phyloP scores from a whole-genome alignment of 1,139 yeast species.

The Taphrina wiesneri region DNA sequence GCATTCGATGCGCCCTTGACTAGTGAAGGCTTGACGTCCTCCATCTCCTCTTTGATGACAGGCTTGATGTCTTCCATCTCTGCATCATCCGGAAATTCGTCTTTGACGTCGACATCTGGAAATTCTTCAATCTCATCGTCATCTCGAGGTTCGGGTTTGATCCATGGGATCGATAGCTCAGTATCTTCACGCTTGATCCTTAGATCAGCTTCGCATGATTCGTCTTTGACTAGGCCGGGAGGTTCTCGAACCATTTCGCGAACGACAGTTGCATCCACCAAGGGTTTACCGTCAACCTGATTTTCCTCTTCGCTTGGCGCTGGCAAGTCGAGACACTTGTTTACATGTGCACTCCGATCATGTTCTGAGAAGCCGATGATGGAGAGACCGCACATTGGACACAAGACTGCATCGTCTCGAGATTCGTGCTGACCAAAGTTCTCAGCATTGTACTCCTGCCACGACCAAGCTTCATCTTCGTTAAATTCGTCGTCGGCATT shows the following conservation, averaged over 20 bases:
- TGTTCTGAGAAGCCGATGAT: conserved; percentile 23
- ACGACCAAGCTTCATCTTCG: conserved; percentile 31
- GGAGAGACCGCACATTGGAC: conserved; percentile 25
- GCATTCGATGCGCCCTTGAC: conserved; percentile 19
- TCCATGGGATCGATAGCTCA: background rate
- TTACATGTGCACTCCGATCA: conserved; percentile 34
- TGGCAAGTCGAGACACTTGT: conserved; percentile 29
- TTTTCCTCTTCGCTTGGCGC: conserved; percentile 20
- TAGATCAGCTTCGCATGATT: conserved; percentile 2
- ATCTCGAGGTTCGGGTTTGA: conserved; percentile 10
- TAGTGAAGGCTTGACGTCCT: conserved; percentile 11
- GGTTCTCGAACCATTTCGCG: conserved; percentile 3
- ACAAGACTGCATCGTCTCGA: conserved; percentile 18
- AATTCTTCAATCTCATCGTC: background rate
- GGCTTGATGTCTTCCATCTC: background rate
- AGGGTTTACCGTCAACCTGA: conserved; percentile 13
- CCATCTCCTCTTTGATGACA: background rate
- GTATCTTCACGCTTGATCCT: conserved; percentile 13
- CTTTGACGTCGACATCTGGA: conserved; percentile 3
- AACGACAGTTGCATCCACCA: conserved; percentile 25
- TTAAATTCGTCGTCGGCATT: conserved; percentile 23
- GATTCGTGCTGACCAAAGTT: conserved; percentile 21
- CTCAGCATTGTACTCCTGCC: conserved; percentile 33
- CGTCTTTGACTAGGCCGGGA: background rate
- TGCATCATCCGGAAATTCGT: background rate